Base-by-base conservation (phyloP, 2,329 filamentous ascomycete species). In the Penicillium sp. region DNA sequence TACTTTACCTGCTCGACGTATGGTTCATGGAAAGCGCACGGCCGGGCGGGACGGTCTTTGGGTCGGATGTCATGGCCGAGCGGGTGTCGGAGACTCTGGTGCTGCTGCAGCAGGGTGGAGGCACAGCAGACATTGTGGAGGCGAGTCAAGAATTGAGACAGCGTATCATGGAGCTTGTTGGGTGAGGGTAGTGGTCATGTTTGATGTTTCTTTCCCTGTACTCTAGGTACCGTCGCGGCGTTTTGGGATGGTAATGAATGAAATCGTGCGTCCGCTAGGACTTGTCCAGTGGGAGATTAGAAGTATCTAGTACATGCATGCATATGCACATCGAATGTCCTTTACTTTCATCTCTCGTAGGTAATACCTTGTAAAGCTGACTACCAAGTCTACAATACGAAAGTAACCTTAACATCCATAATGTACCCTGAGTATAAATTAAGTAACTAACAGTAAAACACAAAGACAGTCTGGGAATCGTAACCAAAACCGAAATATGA, bases 11-110 rank as follows among this genome's bases (percentile, higher is more conserved):
- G 3, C 71, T 82, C 3, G 70, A 77, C 46, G 70, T 74, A 45
- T 88, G 85, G 85, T 79, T 77, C 54, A 69, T 75, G 40, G 73
- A 78, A 11, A 80, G 77, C 40, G 70, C 77, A 47, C 71, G 79
- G 22, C 69, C 74, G 8, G 78, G 78, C 14, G 75, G 76, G 2
- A 65, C 73, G 6, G 63, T 80, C 9, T 85, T 83, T 57, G 82
- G 82, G 10, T 78, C 79, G 42, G 78, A 82, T 32, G 73, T 77
- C 44, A 80, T 80, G 51, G 77, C 78, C 3, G 68, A 71, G 32
- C 66, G 71, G 3, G 67, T 78, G 6, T 65, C 63, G 6, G 69
- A 77, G 52, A 66, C 73, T 39, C 60, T 78, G 40, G 54, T 67
- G 14, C 55, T 75, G 43, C 58, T 81, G 29, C 66, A 73, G 28